Conservation (phyloP, 192 early-diverging fungal genomes). For the Gaertneriomyces semiglobifer region DNA sequence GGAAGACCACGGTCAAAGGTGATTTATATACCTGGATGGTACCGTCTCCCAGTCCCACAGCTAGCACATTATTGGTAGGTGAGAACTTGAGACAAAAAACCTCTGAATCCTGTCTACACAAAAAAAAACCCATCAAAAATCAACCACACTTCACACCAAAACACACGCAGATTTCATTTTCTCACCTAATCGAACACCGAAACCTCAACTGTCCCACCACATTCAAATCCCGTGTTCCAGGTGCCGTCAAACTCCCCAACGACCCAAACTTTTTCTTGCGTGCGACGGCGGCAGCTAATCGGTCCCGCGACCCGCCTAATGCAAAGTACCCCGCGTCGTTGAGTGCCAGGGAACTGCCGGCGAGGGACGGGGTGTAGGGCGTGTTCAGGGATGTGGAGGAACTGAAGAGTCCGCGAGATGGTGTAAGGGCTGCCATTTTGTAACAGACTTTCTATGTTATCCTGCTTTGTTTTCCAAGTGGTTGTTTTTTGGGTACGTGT, state of each 20-base stretch:
- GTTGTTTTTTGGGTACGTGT: too few species aligned
- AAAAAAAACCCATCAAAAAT: neutral
- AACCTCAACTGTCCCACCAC: conserved; percentile 8
- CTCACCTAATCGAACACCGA: neutral
- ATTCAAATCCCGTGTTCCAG: conserved; percentile 1
- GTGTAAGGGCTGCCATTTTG: too few species aligned
- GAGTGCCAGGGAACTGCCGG: neutral
- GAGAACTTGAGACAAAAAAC: conserved; percentile 53
- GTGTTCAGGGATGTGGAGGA: too few species aligned
- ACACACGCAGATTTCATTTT: neutral
- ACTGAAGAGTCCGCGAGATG: too few species aligned
- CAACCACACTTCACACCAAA: neutral
- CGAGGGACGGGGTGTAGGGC: neutral
- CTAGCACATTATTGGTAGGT: conserved; percentile 45
- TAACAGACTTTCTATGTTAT: too few species aligned
- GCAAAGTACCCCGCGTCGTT: neutral
- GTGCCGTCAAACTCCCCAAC: neutral
- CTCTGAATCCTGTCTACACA: conserved; percentile 38
- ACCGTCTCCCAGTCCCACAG: conserved; percentile 36
- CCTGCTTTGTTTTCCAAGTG: too few species aligned
- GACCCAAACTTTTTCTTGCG: conserved; percentile 18
- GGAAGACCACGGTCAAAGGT: neutral
- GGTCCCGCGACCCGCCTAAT: conserved; percentile 6
- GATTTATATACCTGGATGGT: conserved; percentile 34
- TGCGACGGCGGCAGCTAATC: neutral